These are phyloP conservation scores for Ehretia macrophylla DNA, from an alignment of 257 asterid genomes.

Conservation along the genomic window DNA sequence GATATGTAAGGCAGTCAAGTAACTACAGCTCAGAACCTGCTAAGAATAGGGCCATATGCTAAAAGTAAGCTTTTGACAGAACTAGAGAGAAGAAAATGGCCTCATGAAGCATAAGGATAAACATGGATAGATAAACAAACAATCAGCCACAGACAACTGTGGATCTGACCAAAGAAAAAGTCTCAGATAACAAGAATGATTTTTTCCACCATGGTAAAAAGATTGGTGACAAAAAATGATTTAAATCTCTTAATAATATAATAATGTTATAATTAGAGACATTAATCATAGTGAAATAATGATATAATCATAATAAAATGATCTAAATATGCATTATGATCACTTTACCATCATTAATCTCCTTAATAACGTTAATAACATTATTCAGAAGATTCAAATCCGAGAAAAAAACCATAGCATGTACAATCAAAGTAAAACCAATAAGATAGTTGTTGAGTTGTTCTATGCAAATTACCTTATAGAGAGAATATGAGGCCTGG, in stretches of 20 bases:
- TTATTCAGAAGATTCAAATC: too few relatives aligned
- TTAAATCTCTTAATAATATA: too few relatives aligned
- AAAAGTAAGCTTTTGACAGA: not conserved
- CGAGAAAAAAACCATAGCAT: constrained; percentile 9
- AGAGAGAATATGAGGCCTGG: constrained; percentile 64
- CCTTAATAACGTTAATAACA: too few relatives aligned
- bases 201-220: not conserved
- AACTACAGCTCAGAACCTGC: not conserved
- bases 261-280: too few relatives aligned
- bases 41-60: not conserved
- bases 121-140: not conserved
- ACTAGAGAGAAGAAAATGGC: not conserved
- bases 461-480: constrained; percentile 50
- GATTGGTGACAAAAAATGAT: too few relatives aligned
- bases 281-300: too few relatives aligned
- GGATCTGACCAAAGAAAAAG: constrained; percentile 3
- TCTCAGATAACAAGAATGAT: not conserved
- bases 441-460: constrained; percentile 4
- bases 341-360: too few relatives aligned
- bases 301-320: too few relatives aligned
- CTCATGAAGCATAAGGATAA: not conserved
- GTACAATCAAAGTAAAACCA: constrained; percentile 3
- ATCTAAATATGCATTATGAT: too few relatives aligned
- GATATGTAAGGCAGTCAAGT: too few relatives aligned
- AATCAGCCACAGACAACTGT: not conserved